These are phyloP conservation scores for Rhinocladiella mackenziei DNA, from an alignment of 2,329 filamentous ascomycete species.

Conservation along the genomic window DNA sequence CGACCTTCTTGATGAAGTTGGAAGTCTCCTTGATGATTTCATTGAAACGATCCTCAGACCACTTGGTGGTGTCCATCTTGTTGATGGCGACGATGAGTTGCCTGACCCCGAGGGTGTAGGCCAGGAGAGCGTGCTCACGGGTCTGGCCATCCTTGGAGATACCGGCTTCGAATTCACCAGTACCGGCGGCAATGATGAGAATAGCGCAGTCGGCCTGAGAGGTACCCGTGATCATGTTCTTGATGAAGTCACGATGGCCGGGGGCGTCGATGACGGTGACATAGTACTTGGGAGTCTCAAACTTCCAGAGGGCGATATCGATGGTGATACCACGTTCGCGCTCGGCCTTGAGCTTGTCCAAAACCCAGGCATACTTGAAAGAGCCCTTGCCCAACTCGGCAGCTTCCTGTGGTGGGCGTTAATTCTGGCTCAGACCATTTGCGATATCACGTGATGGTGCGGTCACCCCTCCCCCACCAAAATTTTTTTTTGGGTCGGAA, in stretches of 20 bases:
- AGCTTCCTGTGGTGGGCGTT: constrained; percentile 66
- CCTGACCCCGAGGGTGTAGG: constrained; percentile 99
- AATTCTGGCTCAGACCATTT: constrained; percentile 1
- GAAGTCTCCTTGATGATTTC: constrained; percentile 99
- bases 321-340: constrained; percentile 99
- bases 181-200: constrained; percentile 99
- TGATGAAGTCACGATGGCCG: constrained; percentile 99
- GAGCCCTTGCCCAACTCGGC: constrained; percentile 99
- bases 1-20: constrained; percentile 99
- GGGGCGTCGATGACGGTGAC: constrained; percentile 99
- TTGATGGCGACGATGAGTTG: constrained; percentile 99
- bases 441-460: constrained; percentile 31
- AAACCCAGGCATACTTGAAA: constrained; percentile 99
- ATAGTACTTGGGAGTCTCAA: constrained; percentile 97
- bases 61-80: constrained; percentile 99
- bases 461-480: constrained; percentile 35
- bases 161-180: constrained; percentile 99
- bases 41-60: constrained; percentile 91
- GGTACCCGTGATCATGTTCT: constrained; percentile 99
- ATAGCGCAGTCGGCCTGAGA: constrained; percentile 99
- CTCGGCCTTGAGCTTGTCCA: constrained; percentile 99
- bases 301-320: constrained; percentile 99
- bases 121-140: constrained; percentile 99
- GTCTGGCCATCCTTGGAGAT: constrained; percentile 99
- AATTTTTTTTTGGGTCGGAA: constrained; percentile 24